phyloP scores from a whole-genome alignment of 768 basidiomycete species.

The Boletus huronensis region DNA sequence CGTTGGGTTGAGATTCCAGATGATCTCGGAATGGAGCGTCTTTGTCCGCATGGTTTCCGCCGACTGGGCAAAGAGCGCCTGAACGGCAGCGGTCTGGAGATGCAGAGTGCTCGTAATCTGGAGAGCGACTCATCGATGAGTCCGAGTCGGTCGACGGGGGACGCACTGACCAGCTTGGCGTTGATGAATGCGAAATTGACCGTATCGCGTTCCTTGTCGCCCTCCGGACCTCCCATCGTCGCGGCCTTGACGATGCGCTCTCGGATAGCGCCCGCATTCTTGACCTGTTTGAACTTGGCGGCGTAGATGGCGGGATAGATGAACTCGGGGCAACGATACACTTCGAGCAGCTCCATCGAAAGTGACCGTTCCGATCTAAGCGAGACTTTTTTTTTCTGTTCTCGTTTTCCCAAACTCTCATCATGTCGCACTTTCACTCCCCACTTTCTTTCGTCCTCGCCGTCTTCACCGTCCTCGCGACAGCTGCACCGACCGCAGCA shows the following conservation, averaged over 20 bases:
- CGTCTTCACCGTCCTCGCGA: constrained; percentile 27
- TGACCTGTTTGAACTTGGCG: constrained; percentile 64
- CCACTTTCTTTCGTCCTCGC: constrained; percentile 31
- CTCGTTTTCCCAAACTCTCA: not conserved
- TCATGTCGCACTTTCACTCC: constrained; percentile 3
- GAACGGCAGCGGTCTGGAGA: constrained; percentile 79
- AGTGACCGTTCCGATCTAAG: constrained; percentile 5
- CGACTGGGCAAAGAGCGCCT: constrained; percentile 68
- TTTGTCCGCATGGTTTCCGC: constrained; percentile 68
- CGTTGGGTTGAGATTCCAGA: constrained; percentile 84
- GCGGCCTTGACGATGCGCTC: constrained; percentile 70
- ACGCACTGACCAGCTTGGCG: constrained; percentile 65
- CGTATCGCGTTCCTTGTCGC: constrained; percentile 66
- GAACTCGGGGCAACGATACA: constrained; percentile 54
- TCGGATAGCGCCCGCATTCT: constrained; percentile 59
- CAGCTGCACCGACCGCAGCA: constrained; percentile 35
- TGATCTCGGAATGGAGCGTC: constrained; percentile 86
- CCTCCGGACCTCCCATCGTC: constrained; percentile 51
- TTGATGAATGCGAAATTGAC: constrained; percentile 92
- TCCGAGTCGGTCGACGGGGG: not conserved
- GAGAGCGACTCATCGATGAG: constrained; percentile 2
- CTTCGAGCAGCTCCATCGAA: constrained; percentile 44
- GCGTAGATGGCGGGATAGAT: constrained; percentile 46
- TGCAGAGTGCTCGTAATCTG: constrained; percentile 83
- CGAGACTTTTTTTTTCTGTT: not conserved